These are phyloP conservation scores for Pythium monospermum DNA, from an alignment of 352 stramenopile species.

Conservation along the genomic window DNA sequence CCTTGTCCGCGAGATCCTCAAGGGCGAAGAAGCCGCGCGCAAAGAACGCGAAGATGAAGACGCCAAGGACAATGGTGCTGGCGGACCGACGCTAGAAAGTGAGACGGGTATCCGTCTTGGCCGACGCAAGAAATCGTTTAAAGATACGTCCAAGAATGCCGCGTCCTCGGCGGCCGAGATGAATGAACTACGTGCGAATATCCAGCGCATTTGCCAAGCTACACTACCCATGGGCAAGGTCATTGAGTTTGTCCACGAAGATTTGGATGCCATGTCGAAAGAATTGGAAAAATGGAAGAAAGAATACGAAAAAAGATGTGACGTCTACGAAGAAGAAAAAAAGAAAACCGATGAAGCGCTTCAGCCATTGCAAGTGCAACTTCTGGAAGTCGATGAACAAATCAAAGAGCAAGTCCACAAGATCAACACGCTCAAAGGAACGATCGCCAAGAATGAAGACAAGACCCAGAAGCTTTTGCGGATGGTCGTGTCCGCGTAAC, in stretches of 20 bases:
- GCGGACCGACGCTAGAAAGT: slow-evolving; percentile 33
- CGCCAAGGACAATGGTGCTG: slow-evolving; percentile 22
- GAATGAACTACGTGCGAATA: slow-evolving; percentile 67
- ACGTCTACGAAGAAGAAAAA: slow-evolving; percentile 78
- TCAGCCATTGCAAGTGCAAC: slow-evolving; percentile 74
- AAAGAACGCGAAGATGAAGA: slow-evolving; percentile 66
- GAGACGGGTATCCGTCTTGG: slow-evolving; percentile 75
- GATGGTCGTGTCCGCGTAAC: slow-evolving; percentile 73
- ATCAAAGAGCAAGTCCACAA: slow-evolving; percentile 90
- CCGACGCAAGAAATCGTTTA: slow-evolving; percentile 75
- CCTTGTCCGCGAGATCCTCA: slow-evolving; percentile 81
- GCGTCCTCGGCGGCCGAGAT: slow-evolving; percentile 68
- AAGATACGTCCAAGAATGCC: slow-evolving; percentile 68
- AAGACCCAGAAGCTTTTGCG: slow-evolving; percentile 87
- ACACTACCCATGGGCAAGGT: slow-evolving; percentile 88
- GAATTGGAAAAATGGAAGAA: slow-evolving; percentile 91
- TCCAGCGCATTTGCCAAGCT: slow-evolving; percentile 91
- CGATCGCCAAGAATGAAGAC: slow-evolving; percentile 91
- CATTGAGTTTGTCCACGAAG: slow-evolving; percentile 93
- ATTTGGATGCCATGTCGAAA: slow-evolving; percentile 91
- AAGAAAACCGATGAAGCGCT: slow-evolving; percentile 82
- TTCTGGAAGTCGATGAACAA: slow-evolving; percentile 87
- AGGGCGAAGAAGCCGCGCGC: slow-evolving; percentile 65
- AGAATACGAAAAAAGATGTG: slow-evolving; percentile 74
- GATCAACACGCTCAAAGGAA: slow-evolving; percentile 90